A percentile compares a stretch with the other conserved stretches of the same genome.
Evolutionary conservation across 306 rosid genomes (phyloP).

Genomic region (Mimosa pudica): DNA sequence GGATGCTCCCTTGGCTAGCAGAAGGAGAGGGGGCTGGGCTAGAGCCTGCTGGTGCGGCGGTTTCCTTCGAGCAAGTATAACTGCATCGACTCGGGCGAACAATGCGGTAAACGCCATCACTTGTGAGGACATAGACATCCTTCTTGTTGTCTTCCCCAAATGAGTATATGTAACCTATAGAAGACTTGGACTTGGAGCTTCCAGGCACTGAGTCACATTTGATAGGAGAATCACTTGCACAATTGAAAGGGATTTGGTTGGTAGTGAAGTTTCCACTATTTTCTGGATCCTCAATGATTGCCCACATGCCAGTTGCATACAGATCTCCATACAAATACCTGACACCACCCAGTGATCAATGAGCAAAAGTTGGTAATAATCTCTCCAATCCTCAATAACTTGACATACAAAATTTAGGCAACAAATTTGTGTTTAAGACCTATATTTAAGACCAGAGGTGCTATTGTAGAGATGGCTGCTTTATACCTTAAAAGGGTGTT

Average conservation of each 20-base stretch:
- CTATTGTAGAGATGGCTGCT: neutral
- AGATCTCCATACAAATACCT: constrained; percentile 87
- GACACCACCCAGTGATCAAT: constrained; percentile 29
- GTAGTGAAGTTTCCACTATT: constrained; percentile 77
- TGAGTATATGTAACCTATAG: constrained; percentile 71
- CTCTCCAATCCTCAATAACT: too few relatives aligned
- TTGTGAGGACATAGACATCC: constrained; percentile 67
- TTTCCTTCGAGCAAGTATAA: constrained; percentile 56
- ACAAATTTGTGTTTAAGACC: too few relatives aligned
- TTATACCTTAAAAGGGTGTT: neutral
- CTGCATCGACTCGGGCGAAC: constrained; percentile 80
- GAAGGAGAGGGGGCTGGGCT: constrained; percentile 32
- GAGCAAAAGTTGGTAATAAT: constrained; percentile 3
- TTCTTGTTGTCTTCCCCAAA: constrained; percentile 82
- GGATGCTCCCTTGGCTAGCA: constrained; percentile 29
- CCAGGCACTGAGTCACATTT: constrained; percentile 55
- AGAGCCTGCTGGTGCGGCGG: constrained; percentile 41
- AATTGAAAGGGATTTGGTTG: constrained; percentile 61
- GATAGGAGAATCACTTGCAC: constrained; percentile 70
- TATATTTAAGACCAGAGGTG: neutral
- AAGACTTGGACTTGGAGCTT: constrained; percentile 57
- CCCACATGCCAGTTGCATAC: constrained; percentile 77
- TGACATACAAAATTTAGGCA: too few relatives aligned
- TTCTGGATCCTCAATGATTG: constrained; percentile 64
- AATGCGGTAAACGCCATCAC: constrained; percentile 74